phyloP scores from a whole-genome alignment of 805 yeast genomes.

The Saturnispora zaruensis region DNA sequence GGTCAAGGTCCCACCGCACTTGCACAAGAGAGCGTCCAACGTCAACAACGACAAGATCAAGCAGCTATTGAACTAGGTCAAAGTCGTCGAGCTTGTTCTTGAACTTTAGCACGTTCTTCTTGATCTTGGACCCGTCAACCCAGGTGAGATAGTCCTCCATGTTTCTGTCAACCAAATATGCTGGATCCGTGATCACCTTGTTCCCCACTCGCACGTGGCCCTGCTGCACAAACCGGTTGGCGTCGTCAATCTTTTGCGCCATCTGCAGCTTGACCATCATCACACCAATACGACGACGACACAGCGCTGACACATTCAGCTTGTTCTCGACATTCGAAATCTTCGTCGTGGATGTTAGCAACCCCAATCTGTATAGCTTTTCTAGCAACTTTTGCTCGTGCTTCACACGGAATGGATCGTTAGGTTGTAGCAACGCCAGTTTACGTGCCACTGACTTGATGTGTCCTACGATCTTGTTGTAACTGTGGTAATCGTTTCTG shows the following conservation, averaged over 20 bases:
- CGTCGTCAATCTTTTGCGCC: conserved; percentile 86
- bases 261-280: conserved; percentile 90
- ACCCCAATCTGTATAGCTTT: conserved; percentile 82
- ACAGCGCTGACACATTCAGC: conserved; percentile 83
- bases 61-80: conserved; percentile 36
- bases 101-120: conserved; percentile 77
- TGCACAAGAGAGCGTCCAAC: conserved; percentile 63
- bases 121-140: conserved; percentile 95
- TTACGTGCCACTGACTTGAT: conserved; percentile 81
- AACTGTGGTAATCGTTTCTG: conserved; percentile 92
- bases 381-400: conserved; percentile 86
- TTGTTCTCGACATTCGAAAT: conserved; percentile 88
- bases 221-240: conserved; percentile 86
- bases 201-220: conserved; percentile 99
- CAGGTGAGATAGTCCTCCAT: conserved; percentile 97
- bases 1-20: conserved; percentile 54
- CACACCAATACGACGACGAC: conserved; percentile 87
- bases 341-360: conserved; percentile 79
- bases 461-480: conserved; percentile 88
- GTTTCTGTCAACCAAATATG: conserved; percentile 83
- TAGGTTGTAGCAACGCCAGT: conserved; percentile 74
- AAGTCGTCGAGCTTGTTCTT: conserved; percentile 64
- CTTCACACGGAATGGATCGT: conserved; percentile 77
- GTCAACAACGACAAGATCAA: conserved; percentile 52
- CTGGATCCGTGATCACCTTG: conserved; percentile 90